Percentiles rank a stretch among this genome's conserved stretches.
Conservation (phyloP, 2,329 filamentous ascomycete genomes). For the Coniosporium tulheliwenetii region DNA sequence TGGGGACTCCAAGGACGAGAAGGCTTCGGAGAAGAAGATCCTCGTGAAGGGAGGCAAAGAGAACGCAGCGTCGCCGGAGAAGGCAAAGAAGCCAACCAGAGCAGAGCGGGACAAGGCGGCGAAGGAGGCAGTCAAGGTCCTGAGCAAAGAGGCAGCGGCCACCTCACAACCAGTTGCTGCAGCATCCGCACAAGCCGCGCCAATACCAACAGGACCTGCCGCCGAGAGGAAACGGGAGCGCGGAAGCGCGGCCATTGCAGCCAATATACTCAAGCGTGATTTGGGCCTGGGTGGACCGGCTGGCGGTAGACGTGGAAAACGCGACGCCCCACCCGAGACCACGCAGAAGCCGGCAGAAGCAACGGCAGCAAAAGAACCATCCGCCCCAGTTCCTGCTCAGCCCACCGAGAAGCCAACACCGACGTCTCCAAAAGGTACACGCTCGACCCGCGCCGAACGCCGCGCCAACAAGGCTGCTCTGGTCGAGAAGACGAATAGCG, state of each 20-base stretch:
- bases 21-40: slow-evolving; percentile 13
- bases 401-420: background rate
- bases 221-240: slow-evolving; percentile 37
- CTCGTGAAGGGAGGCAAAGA: slow-evolving; percentile 19
- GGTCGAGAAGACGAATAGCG: background rate
- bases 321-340: slow-evolving; percentile 17
- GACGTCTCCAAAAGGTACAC: slow-evolving; percentile 2
- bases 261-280: slow-evolving; percentile 47
- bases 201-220: slow-evolving; percentile 15
- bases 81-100: slow-evolving; percentile 13
- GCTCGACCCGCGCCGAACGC: slow-evolving; percentile 1
- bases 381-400: background rate
- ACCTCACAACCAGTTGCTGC: slow-evolving; percentile 8
- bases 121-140: slow-evolving; percentile 45
- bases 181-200: slow-evolving; percentile 19
- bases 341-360: slow-evolving; percentile 12
- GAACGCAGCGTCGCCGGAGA: slow-evolving; percentile 15
- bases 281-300: slow-evolving; percentile 35
- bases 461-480: background rate
- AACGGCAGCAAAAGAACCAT: slow-evolving; percentile 8
- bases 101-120: slow-evolving; percentile 35
- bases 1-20: slow-evolving; percentile 44
- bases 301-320: slow-evolving; percentile 20
- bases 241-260: slow-evolving; percentile 35
- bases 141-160: slow-evolving; percentile 26